phyloP scores from a whole-genome alignment of 352 stramenopile species.

The Phytophthora agathidicida region DNA sequence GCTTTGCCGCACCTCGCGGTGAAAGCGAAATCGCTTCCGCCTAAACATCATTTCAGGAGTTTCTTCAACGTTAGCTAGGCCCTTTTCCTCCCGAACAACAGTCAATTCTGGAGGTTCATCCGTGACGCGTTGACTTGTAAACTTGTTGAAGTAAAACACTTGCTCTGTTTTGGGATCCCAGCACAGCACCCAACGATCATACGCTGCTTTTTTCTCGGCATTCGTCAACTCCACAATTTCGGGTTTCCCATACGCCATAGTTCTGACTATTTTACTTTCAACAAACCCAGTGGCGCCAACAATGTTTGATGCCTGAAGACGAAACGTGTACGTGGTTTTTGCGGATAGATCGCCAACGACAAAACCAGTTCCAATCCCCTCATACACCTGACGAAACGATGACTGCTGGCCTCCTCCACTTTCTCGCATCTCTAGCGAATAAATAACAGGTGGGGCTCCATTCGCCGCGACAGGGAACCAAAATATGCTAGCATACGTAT shows the following conservation, averaged over 20 bases:
- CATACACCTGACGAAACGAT: constrained; percentile 57
- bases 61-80: constrained; percentile 56
- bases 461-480: constrained; percentile 68
- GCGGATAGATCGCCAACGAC: constrained; percentile 52
- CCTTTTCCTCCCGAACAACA: constrained; percentile 45
- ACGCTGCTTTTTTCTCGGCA: constrained; percentile 40
- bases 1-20: constrained; percentile 66
- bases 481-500: constrained; percentile 77
- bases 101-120: constrained; percentile 61
- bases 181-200: constrained; percentile 85
- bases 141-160: constrained; percentile 92
- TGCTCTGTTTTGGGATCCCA: constrained; percentile 87
- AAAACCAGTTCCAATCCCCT: constrained; percentile 69
- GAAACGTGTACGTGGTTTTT: constrained; percentile 66
- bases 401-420: constrained; percentile 28
- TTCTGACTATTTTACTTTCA: constrained; percentile 67
- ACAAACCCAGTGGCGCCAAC: constrained; percentile 66
- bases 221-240: constrained; percentile 73
- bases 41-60: constrained; percentile 83
- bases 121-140: constrained; percentile 70
- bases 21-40: constrained; percentile 87
- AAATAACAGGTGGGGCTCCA: constrained; percentile 64
- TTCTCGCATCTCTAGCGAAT: constrained; percentile 65
- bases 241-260: constrained; percentile 56
- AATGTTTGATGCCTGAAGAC: constrained; percentile 71